Percentiles rank a stretch among this genome's conserved stretches.
Conservation (phyloP, 768 basidiomycete genomes). For the Lactarius vividus region DNA sequence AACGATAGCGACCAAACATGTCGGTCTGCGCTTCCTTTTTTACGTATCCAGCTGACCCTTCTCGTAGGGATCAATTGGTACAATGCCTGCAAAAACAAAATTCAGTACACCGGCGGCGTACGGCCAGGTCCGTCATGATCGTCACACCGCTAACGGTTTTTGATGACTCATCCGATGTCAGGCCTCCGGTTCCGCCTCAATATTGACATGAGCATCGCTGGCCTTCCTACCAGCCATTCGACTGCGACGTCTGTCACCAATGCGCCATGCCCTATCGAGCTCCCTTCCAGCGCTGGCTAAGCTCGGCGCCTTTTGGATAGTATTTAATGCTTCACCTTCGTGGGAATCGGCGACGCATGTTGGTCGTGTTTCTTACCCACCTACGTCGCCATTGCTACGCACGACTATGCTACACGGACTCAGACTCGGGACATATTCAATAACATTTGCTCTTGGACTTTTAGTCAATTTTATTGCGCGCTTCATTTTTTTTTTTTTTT, state of each 20-base stretch:
- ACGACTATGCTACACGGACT: constrained; percentile 11
- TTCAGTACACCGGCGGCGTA: constrained; percentile 45
- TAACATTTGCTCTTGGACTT: constrained; percentile 15
- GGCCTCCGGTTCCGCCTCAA: constrained; percentile 39
- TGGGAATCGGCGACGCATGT: constrained; percentile 2
- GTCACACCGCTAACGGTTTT: background rate
- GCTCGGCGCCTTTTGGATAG: too few species aligned
- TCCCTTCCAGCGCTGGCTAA: constrained; percentile 30
- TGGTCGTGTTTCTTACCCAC: background rate
- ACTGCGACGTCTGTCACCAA: constrained; percentile 35
- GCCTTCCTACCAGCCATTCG: constrained; percentile 33
- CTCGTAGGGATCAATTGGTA: constrained; percentile 69
- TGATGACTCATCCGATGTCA: background rate
- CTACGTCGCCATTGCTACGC: constrained; percentile 7
- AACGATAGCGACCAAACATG: constrained; percentile 86
- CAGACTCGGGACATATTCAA: constrained; percentile 7
- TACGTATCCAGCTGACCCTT: constrained; percentile 15
- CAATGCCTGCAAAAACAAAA: constrained; percentile 66
- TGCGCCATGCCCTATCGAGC: constrained; percentile 37
- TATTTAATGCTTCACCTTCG: background rate
- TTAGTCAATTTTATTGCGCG: constrained; percentile 18
- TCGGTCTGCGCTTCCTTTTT: constrained; percentile 36
- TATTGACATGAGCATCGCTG: constrained; percentile 37
- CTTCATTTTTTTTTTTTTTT: background rate
- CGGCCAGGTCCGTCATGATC: constrained; percentile 55